phyloP scores from a whole-genome alignment of 2,329 filamentous ascomycete species.

The Neofusicoccum laricinum region DNA sequence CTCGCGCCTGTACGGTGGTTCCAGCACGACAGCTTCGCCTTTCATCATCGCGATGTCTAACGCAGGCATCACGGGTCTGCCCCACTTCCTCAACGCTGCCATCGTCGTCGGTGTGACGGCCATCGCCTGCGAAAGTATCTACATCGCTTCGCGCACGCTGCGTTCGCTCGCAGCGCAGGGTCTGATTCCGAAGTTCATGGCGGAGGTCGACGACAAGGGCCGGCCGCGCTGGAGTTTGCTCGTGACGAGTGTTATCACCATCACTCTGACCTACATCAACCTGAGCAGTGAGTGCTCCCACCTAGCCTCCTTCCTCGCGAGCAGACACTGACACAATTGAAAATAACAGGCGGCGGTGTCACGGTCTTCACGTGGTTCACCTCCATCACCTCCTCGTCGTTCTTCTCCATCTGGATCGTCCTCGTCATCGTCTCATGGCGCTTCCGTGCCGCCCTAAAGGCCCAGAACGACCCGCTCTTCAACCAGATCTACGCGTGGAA shows the following conservation, averaged over 20 bases:
- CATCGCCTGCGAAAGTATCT: slow-evolving; percentile 33
- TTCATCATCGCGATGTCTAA: slow-evolving; percentile 33
- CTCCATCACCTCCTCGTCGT: slow-evolving; percentile 31
- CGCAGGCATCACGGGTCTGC: slow-evolving; percentile 29
- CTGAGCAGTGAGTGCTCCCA: slow-evolving; percentile 20
- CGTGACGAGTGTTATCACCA: slow-evolving; percentile 26
- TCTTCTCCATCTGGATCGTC: slow-evolving; percentile 36
- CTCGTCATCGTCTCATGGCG: slow-evolving; percentile 31
- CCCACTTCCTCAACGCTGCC: slow-evolving; percentile 30
- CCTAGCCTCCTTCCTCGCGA: neutral
- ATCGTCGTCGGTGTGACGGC: slow-evolving; percentile 33
- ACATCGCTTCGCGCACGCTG: slow-evolving; percentile 32
- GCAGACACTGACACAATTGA: neutral
- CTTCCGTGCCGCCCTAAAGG: slow-evolving; percentile 29
- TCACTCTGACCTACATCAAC: slow-evolving; percentile 32
- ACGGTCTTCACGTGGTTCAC: slow-evolving; percentile 28
- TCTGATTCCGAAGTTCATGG: slow-evolving; percentile 28
- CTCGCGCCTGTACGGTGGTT: slow-evolving; percentile 22
- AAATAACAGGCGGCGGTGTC: slow-evolving; percentile 21
- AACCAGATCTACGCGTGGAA: slow-evolving; percentile 28
- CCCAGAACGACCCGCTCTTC: slow-evolving; percentile 29
- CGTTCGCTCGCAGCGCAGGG: slow-evolving; percentile 28
- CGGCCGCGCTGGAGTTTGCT: slow-evolving; percentile 29
- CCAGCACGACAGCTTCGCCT: slow-evolving; percentile 28
- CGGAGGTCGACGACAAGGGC: slow-evolving; percentile 28